Evolutionary conservation across 768 basidiomycete species (phyloP).

Genomic region (Rhodotorula taiwanensis): DNA sequence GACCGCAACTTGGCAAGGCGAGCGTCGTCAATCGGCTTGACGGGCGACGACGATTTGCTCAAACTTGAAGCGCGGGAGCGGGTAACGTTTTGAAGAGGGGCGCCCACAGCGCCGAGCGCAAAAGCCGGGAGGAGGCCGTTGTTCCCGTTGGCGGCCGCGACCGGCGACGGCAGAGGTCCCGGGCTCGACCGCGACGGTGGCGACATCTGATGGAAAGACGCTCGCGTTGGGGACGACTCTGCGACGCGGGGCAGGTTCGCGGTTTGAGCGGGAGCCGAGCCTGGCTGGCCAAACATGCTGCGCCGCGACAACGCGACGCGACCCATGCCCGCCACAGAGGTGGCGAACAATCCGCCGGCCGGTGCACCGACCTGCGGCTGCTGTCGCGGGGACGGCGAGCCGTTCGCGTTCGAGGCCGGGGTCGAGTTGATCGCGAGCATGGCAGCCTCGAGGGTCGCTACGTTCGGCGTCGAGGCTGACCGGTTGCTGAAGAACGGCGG

Average conservation of each 20-base stretch:
- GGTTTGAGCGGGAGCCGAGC: background rate
- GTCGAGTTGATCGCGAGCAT: background rate
- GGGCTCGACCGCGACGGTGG: background rate
- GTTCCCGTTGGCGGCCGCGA: background rate
- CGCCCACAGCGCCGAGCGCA: background rate
- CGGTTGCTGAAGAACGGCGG: conserved; percentile 5
- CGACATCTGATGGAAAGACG: background rate
- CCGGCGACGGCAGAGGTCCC: background rate
- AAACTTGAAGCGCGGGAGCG: background rate
- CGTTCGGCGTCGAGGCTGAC: conserved; percentile 6
- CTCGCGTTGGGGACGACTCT: background rate
- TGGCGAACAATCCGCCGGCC: conserved; percentile 14
- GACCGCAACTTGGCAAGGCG: conserved; percentile 15
- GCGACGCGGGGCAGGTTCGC: background rate
- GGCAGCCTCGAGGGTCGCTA: background rate
- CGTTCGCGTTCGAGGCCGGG: no score
- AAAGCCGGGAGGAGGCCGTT: background rate
- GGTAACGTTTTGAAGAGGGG: no score
- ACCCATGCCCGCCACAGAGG: conserved; percentile 25
- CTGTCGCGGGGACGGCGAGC: background rate
- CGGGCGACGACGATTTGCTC: background rate
- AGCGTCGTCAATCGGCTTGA: background rate
- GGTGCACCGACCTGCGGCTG: background rate
- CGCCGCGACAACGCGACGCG: conserved; percentile 29
- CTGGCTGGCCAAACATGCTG: conserved; percentile 8